Base-by-base conservation (phyloP, 164 flowering plant genomes). In the Macadamia integrifolia region DNA sequence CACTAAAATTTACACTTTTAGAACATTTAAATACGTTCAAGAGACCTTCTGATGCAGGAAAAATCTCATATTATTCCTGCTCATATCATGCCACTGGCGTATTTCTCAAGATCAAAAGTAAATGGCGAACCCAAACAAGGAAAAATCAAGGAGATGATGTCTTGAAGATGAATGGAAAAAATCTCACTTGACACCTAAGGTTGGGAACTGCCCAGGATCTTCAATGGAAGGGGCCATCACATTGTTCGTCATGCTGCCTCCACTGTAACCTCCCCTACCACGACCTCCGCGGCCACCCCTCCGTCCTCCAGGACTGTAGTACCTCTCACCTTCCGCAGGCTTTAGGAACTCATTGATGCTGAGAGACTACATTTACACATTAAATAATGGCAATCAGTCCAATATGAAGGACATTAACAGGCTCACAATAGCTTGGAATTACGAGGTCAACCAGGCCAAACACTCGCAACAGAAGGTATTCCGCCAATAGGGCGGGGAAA, bases 271-370 rank as follows among this genome's bases (percentile, higher is more conserved):
- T 58, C 91, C 91, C 64, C 92, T 78, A n/a, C 93, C 97, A 72
- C 91, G 88, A 1, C 90, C 92, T 30, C 87, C 80, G 15, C 88
- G 86, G 2, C 97, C 96, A 2, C 98, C 75, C 2, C 91, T 90
- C 9, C 96, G 91, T 6, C 91, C 90, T 17, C 92, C 85, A 18
- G 83, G 72, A 55, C 73, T 63, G 65, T 86, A 85, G 78, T 65
- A 77, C 71, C 72, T 81, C 67, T 85, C 94, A 15, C 97, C 93
- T 17, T 88, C 94, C 68, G 89, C 87, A 35, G 97, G 91, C 87
- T 91, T 93, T 85, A 93, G 82, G 74, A 92, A 93, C 75, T 91
- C 96, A 61, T 82, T 84, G 8, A 93, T 87, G 89, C 86, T 91
- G 29, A 91, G 75, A 68, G 93, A 71, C 98, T 93, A 63, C 72